Evolutionary conservation across 176 grass and related monocot genomes (phyloP), one percentile per base, ranked within the genome.

Genomic region (Phragmites australis): DNA sequence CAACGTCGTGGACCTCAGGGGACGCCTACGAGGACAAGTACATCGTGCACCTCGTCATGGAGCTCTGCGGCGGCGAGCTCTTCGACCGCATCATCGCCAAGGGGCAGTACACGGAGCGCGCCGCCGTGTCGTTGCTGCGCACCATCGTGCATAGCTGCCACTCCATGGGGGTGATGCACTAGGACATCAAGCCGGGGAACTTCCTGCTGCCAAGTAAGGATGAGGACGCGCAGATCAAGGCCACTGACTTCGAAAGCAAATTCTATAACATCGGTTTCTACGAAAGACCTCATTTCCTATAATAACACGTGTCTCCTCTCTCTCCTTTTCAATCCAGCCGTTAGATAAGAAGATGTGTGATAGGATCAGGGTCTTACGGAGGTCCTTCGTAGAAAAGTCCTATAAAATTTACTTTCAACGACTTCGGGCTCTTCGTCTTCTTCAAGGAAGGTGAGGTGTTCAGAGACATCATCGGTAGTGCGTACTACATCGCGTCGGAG

Each of bases 231-330:
- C 88, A 83, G 53, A 74, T 91, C 80, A 93, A 93, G 86, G 86
- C 93, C 57, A 97, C 90, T n/a, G 90, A 97, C 75, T 97, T 97
- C 23, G 93, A n/a, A n/a, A n/a, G n/a, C n/a, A n/a, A n/a, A n/a
- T n/a, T n/a, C n/a, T n/a, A n/a, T n/a, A n/a, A n/a, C n/a, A n/a
- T n/a, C n/a, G n/a, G n/a, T n/a, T n/a, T n/a, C n/a, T n/a, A n/a
- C n/a, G n/a, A n/a, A n/a, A n/a, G n/a, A n/a, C n/a, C n/a, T n/a
- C n/a, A n/a, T n/a, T n/a, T n/a, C n/a, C n/a, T n/a, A n/a, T n/a
- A n/a, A n/a, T n/a, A n/a, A n/a, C n/a, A n/a, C n/a, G n/a, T n/a
- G n/a, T n/a, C n/a, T n/a, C n/a, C n/a, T n/a, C n/a, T n/a, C n/a
- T n/a, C n/a, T n/a, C n/a, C n/a, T n/a, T n/a, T n/a, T n/a, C n/a